Evolutionary conservation across 768 basidiomycete species (phyloP), one percentile per base, ranked within the genome.

Genomic region (Agrocybe chaxingu): DNA sequence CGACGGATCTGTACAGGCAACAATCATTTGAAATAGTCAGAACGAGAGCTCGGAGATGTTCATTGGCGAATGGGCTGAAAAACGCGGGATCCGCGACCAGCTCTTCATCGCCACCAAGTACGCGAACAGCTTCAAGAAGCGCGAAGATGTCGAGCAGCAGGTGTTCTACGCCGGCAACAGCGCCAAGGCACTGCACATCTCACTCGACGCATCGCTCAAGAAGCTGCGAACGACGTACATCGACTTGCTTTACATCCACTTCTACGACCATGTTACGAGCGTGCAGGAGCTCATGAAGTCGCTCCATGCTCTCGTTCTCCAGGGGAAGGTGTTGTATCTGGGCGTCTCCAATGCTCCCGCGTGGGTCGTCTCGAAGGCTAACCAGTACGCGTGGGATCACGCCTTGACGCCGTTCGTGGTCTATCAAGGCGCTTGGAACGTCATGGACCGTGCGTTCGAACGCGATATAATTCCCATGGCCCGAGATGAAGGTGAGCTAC

Each of bases 211-310:
- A 1, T 75, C 73, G 10, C 63, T 81, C 52, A 72, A 72, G 65
- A 76, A 75, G 55, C 67, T 81, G 1, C 62, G 72, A 30, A 78
- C 74, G 0, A 57, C 60, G 3, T 77, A 77, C 49, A 73, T 78
- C 53, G 79, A 81, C 53, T 59, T 79, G 37, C 61, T 77, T 9
- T 77, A 77, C 56, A 44, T 76, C 3, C 73, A 77, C 50, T 74
- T 66, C 66, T 79, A 79, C 79, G 81, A 83, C 57, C 80, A 67
- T 52, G 62, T 69, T 10, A 79, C 78, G 8, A 67, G 69, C 11
- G 68, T 84, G 41, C 73, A 77, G 55, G 83, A 86, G 62, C 62
- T 84, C 32, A 82, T 85, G 80, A 70, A 74, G 43, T 63, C 68
- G 4, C 64, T 86, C 5, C 78, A 85, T 55, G 68, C 68, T 18